A percentile compares a stretch with the other conserved stretches of the same genome.
Conservation (phyloP, 2,329 filamentous ascomycete species). For the Xylariaceae sp. region DNA sequence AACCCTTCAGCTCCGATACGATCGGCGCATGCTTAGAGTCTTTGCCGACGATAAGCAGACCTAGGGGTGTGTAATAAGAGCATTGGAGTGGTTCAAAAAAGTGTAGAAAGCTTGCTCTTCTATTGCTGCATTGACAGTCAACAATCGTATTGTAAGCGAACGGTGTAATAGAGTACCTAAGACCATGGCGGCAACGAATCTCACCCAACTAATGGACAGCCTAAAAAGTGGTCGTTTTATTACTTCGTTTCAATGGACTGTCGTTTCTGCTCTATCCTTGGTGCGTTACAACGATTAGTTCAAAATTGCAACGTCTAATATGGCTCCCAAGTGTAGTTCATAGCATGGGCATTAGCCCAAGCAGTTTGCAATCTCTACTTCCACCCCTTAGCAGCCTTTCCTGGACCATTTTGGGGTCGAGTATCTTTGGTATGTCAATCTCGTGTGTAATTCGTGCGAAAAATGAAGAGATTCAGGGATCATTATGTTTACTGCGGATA, state of each 20-base stretch:
- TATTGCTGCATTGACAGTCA: no score
- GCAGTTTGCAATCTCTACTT: not conserved
- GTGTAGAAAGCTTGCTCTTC: no score
- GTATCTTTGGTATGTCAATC: not conserved
- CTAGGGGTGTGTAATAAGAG: no score
- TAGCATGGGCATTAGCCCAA: not conserved
- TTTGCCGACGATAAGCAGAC: no score
- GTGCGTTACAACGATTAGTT: not conserved
- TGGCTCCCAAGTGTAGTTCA: not conserved
- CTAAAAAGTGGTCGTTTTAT: not conserved
- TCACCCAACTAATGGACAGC: not conserved
- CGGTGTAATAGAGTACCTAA: no score
- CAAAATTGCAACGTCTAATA: not conserved
- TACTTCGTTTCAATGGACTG: not conserved
- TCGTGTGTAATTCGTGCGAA: not conserved
- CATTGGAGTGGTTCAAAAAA: no score
- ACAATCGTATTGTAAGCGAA: no score
- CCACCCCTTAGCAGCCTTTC: not conserved
- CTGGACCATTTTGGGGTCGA: not conserved
- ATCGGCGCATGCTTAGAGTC: no score
- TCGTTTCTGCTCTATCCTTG: not conserved
- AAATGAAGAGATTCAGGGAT: not conserved
- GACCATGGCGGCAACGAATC: not conserved
- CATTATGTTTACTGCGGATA: not conserved
- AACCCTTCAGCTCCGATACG: no score